A percentile compares a stretch with the other conserved stretches of the same genome.
phyloP scores from a whole-genome alignment of 441 rosid genomes.

The Metrosideros polymorpha region DNA sequence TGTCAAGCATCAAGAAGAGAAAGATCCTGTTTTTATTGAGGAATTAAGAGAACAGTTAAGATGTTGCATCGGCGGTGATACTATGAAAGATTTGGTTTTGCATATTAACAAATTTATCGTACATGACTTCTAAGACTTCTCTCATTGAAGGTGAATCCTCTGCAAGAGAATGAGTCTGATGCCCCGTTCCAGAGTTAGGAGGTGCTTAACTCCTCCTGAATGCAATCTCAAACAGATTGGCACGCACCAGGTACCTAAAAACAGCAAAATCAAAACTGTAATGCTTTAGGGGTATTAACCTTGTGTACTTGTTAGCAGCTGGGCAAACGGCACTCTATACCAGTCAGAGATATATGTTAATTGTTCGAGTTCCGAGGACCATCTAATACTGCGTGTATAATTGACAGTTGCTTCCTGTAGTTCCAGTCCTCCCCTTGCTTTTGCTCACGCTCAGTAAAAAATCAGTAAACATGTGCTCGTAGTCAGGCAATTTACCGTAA shows the following conservation, averaged over 20 bases:
- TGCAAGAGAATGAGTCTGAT: background rate
- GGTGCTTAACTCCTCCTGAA: background rate
- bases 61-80: background rate
- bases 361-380: background rate
- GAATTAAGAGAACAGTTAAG: background rate
- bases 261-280: background rate
- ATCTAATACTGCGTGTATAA: slow-evolving; percentile 4
- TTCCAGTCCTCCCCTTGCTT: slow-evolving; percentile 21
- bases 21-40: background rate
- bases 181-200: background rate
- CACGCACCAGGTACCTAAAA: background rate
- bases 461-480: slow-evolving; percentile 75
- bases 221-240: background rate
- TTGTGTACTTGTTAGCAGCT: background rate
- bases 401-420: background rate
- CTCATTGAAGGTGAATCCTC: background rate
- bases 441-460: slow-evolving; percentile 47
- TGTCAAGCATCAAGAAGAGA: slow-evolving; percentile 1
- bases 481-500: slow-evolving; percentile 79
- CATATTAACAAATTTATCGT: background rate
- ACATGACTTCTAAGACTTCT: background rate
- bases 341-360: slow-evolving; percentile 9
- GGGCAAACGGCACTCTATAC: slow-evolving; percentile 3
- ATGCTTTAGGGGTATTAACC: background rate
- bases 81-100: background rate